These are phyloP conservation scores for Kluyveromyces lactis DNA, from an alignment of 805 yeast species.

Conservation along the genomic window DNA sequence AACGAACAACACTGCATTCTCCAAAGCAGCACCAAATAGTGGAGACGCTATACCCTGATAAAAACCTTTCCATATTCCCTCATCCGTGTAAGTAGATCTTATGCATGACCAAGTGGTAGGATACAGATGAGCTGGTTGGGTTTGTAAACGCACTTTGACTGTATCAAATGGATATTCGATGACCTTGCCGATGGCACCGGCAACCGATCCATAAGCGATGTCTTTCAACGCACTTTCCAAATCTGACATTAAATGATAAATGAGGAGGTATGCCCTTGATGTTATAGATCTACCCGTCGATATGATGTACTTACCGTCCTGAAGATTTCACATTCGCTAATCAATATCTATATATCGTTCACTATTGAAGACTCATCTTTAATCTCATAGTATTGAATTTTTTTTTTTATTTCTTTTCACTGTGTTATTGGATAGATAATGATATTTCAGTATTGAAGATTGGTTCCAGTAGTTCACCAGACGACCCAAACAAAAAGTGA, in stretches of 20 bases:
- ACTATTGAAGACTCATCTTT: too few relatives aligned
- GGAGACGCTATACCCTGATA: slow-evolving; percentile 78
- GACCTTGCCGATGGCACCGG: slow-evolving; percentile 79
- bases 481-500: too few relatives aligned
- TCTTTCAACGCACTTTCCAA: slow-evolving; percentile 26
- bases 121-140: slow-evolving; percentile 55
- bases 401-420: too few relatives aligned
- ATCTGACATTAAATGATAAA: slow-evolving; percentile 4
- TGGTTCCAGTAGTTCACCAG: too few relatives aligned
- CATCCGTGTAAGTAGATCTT: slow-evolving; percentile 47
- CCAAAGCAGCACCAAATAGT: slow-evolving; percentile 81
- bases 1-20: slow-evolving; percentile 72
- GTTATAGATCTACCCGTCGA: too few relatives aligned
- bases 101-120: slow-evolving; percentile 62
- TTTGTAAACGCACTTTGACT: slow-evolving; percentile 76
- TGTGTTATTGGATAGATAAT: too few relatives aligned
- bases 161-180: slow-evolving; percentile 93
- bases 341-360: too few relatives aligned
- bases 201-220: slow-evolving; percentile 32
- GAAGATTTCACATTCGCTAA: too few relatives aligned
- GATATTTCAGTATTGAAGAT: too few relatives aligned
- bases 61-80: slow-evolving; percentile 66
- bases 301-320: neutral
- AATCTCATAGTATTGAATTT: neutral
- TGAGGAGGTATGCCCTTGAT: neutral